Evolutionary conservation across 1,139 yeast species (phyloP).

Genomic region (Scheffersomyces titani): DNA sequence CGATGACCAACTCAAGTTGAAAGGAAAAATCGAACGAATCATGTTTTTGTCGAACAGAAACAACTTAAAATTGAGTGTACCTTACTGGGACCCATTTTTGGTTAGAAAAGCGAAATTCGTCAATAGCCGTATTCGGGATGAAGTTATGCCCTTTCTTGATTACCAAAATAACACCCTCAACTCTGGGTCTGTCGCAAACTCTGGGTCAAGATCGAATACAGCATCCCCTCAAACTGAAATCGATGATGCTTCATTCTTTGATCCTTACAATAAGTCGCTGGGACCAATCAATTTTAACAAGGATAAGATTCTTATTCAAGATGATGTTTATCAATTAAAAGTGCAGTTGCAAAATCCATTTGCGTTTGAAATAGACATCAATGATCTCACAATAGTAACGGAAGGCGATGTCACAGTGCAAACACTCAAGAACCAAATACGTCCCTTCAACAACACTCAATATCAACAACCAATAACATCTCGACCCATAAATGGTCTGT

Average conservation of each 20-base stretch:
- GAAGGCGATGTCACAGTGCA: constrained; percentile 29
- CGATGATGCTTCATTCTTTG: constrained; percentile 21
- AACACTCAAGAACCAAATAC: constrained; percentile 21
- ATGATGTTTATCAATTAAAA: constrained; percentile 54
- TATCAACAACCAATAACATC: neutral
- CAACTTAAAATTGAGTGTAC: constrained; percentile 18
- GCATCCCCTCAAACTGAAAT: neutral
- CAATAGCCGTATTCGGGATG: constrained; percentile 22
- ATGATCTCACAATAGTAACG: constrained; percentile 48
- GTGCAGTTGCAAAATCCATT: constrained; percentile 78
- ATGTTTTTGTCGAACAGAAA: constrained; percentile 18
- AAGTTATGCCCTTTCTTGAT: constrained; percentile 37
- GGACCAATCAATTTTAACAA: constrained; percentile 15
- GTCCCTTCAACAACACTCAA: neutral
- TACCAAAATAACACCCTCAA: constrained; percentile 15
- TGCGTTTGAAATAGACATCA: constrained; percentile 68
- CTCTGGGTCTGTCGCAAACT: constrained; percentile 10
- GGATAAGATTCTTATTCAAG: constrained; percentile 49
- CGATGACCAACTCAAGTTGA: constrained; percentile 37
- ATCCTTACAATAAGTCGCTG: constrained; percentile 29
- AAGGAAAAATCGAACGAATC: constrained; percentile 28
- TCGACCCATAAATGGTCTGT: neutral
- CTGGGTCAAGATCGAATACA: neutral
- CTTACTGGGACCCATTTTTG: constrained; percentile 74
- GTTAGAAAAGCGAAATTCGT: constrained; percentile 52